phyloP scores from a whole-genome alignment of 768 basidiomycete species.

The Cystobasidiopsis lactophilus region DNA sequence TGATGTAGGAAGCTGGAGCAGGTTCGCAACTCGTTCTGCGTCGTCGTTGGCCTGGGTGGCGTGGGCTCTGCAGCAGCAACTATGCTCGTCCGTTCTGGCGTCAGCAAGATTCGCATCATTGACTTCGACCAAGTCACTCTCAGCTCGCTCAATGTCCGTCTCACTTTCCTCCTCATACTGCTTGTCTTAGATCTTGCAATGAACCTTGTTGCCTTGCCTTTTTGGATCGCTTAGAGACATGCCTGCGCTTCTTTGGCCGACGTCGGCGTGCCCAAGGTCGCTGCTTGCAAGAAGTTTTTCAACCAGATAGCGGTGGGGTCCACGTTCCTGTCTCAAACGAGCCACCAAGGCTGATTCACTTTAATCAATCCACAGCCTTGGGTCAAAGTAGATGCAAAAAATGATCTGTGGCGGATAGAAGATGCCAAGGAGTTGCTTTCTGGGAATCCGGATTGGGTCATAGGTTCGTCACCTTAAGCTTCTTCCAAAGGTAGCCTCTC shows the following conservation, averaged over 20 bases:
- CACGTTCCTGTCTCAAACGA: conserved; percentile 12
- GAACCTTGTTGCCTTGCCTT: background rate
- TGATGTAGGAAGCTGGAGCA: too few species aligned
- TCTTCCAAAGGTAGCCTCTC: too few species aligned
- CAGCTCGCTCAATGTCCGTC: conserved; percentile 55
- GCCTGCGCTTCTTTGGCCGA: conserved; percentile 71
- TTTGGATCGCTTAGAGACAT: conserved; percentile 41
- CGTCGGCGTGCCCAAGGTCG: conserved; percentile 85
- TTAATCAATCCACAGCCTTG: conserved; percentile 32
- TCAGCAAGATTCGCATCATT: conserved; percentile 16
- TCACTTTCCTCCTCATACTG: too few species aligned
- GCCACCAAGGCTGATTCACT: background rate
- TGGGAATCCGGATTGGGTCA: conserved; percentile 55
- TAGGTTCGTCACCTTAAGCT: too few species aligned
- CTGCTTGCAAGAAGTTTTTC: conserved; percentile 40
- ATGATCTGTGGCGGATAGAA: conserved; percentile 67
- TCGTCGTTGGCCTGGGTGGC: conserved; percentile 83
- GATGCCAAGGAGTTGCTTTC: conserved; percentile 41
- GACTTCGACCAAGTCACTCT: conserved; percentile 95
- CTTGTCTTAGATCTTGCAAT: background rate
- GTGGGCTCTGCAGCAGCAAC: conserved; percentile 36
- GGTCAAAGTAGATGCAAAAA: conserved; percentile 59
- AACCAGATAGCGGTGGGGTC: conserved; percentile 36
- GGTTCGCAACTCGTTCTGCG: conserved; percentile 52
- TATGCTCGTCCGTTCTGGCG: conserved; percentile 18